Base-by-base conservation (phyloP, 2,329 filamentous ascomycete genomes). In the Clonostachys rhizophaga region DNA sequence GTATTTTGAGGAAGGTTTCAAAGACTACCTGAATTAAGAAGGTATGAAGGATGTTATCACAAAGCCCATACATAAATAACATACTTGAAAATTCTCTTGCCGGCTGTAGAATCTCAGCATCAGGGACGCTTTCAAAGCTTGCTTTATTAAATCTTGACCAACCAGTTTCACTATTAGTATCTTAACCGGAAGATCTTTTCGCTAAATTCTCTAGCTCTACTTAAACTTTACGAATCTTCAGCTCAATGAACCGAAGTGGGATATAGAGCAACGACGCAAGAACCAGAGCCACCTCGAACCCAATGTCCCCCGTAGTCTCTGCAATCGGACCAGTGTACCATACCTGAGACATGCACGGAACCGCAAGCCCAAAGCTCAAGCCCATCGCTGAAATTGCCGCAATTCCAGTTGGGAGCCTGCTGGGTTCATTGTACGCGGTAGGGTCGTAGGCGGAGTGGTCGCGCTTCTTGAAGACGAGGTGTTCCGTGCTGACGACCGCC, bases 311-410 rank as follows among this genome's bases (percentile, higher is more conserved):
- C 11, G 81, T 82, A 34, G 55, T 73, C 60, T 71, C 63, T 1
- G 80, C 81, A 54, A 85, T 77, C 0, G 81, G 81, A 0, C 81
- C 81, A 9, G 71, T 76, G 55, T 74, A 84, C 80, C 80, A 84
- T 5, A 72, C 75, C 60, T 83, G 77, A 9, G 69, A 70, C 74
- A 84, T 84, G 34, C 74, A 77, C 0, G 81, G 81, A 8, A 84
- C 67, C 3, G 83, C 71, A 10, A 84, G 58, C 3, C 61, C 74
- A 48, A 76, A 70, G 45, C 67, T 71, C n/a, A 74, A 53, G 3
- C 72, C 39, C 3, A 66, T 75, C 2, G 74, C 71, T 3, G 59
- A 59, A 11, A 79, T 51, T 4, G 76, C 76, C 2, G 76, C 71
- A 5, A 72, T 44, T 3, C 76, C 76, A 0, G 67, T 58, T 1